phyloP scores from a whole-genome alignment of 2,329 filamentous ascomycete species.

The Fusarium palustre region DNA sequence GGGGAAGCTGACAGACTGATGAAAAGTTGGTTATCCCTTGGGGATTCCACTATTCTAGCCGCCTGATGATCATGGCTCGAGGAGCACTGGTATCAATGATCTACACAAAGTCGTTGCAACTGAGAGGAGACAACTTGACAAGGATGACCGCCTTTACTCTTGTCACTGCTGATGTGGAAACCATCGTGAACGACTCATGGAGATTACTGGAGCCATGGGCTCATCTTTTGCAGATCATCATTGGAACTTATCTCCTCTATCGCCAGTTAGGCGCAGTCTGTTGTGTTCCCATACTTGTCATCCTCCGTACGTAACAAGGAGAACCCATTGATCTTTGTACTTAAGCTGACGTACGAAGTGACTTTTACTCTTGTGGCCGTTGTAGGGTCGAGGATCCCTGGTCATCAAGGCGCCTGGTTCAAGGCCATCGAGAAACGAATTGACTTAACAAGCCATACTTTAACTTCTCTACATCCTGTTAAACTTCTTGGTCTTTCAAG shows the following conservation, averaged over 20 bases:
- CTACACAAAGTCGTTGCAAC: background rate
- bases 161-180: conserved; percentile 1
- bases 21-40: conserved; percentile 2
- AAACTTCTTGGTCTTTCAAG: conserved; percentile 3
- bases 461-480: background rate
- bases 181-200: conserved; percentile 7
- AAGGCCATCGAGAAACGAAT: background rate
- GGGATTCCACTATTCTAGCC: conserved; percentile 3
- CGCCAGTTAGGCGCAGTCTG: background rate
- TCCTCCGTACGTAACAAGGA: background rate
- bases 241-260: conserved; percentile 5
- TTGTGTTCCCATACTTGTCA: conserved; percentile 1
- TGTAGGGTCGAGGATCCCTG: background rate
- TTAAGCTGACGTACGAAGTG: background rate
- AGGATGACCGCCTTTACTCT: conserved; percentile 2
- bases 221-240: background rate
- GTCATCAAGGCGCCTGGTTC: conserved; percentile 4
- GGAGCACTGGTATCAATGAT: conserved; percentile 3
- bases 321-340: no score
- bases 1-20: background rate
- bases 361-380: background rate
- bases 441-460: conserved; percentile 1
- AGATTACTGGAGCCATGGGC: conserved; percentile 6
- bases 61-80: conserved; percentile 1
- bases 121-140: background rate